Evolutionary conservation across 345 rosid species (phyloP).

Genomic region (Eucalyptus decipiens): DNA sequence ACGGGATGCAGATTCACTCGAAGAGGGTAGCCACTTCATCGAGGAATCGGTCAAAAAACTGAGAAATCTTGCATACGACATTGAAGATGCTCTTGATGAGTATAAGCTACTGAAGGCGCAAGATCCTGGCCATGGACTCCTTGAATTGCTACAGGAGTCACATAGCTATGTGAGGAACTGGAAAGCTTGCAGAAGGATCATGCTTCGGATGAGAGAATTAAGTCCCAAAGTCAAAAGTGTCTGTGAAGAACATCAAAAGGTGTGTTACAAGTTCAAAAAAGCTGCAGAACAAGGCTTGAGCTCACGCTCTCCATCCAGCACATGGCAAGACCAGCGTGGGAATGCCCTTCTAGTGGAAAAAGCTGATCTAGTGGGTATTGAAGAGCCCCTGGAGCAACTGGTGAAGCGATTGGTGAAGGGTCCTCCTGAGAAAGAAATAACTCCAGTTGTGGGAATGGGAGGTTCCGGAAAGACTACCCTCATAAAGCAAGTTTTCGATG

Average conservation of each 20-base stretch:
- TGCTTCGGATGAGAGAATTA: neutral
- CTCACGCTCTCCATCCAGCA: neutral
- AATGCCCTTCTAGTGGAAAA: constrained; percentile 19
- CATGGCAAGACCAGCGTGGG: constrained; percentile 6
- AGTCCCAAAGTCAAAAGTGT: neutral
- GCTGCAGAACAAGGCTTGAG: neutral
- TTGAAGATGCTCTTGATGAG: constrained; percentile 27
- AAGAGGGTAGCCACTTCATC: constrained; percentile 1
- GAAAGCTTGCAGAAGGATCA: constrained; percentile 9
- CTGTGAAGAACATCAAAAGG: constrained; percentile 2
- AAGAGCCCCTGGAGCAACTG: neutral
- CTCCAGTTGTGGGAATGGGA: constrained; percentile 21
- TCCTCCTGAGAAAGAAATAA: neutral
- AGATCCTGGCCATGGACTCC: neutral
- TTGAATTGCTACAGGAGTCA: neutral
- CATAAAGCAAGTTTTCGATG: constrained; percentile 11
- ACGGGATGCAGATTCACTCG: constrained; percentile 8
- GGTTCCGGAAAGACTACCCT: constrained; percentile 26
- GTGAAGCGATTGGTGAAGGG: constrained; percentile 2
- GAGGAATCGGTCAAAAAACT: constrained; percentile 14
- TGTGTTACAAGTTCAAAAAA: neutral
- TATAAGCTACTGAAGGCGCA: constrained; percentile 1
- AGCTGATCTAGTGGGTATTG: constrained; percentile 11
- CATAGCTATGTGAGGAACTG: constrained; percentile 1
- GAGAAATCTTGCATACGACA: constrained; percentile 11